Evolutionary conservation across 1,284 basidiomycete species (phyloP).

Genomic region (Peniophora sp.): DNA sequence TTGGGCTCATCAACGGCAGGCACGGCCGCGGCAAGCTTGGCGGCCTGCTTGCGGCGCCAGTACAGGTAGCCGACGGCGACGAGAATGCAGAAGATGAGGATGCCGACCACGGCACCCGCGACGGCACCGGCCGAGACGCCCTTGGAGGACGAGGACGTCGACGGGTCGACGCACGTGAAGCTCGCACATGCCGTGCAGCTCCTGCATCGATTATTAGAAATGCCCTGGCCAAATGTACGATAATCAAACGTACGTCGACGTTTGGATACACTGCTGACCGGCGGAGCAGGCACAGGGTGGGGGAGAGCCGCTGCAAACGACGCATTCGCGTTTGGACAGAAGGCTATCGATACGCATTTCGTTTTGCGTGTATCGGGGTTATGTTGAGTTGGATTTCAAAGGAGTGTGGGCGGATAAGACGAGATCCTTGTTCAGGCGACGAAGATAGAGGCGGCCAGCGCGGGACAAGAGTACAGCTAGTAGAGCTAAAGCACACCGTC

Average conservation of each 20-base stretch:
- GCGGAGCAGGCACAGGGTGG: constrained; percentile 45
- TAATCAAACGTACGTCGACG: constrained; percentile 39
- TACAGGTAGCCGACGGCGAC: constrained; percentile 46
- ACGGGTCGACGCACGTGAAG: constrained; percentile 35
- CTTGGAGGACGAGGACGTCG: constrained; percentile 18
- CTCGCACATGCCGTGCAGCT: constrained; percentile 46
- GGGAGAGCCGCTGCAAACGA: constrained; percentile 25
- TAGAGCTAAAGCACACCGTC: too few species aligned
- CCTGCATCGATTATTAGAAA: constrained; percentile 26
- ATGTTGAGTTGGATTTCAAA: background rate
- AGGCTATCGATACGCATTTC: constrained; percentile 45
- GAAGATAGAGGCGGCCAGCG: too few species aligned
- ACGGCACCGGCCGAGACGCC: constrained; percentile 60
- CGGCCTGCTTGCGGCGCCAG: constrained; percentile 46
- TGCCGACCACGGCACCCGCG: constrained; percentile 65
- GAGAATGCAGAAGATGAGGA: constrained; percentile 48
- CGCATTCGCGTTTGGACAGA: constrained; percentile 31
- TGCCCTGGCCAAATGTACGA: too few species aligned
- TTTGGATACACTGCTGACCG: constrained; percentile 49
- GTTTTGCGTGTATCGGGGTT: background rate
- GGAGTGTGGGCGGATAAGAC: background rate
- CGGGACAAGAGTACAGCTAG: too few species aligned
- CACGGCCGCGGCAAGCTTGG: constrained; percentile 16
- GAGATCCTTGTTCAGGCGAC: too few species aligned
- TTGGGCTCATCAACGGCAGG: constrained; percentile 34